phyloP scores from a whole-genome alignment of 163 green algal species.

The Scenedesmus sp. region DNA sequence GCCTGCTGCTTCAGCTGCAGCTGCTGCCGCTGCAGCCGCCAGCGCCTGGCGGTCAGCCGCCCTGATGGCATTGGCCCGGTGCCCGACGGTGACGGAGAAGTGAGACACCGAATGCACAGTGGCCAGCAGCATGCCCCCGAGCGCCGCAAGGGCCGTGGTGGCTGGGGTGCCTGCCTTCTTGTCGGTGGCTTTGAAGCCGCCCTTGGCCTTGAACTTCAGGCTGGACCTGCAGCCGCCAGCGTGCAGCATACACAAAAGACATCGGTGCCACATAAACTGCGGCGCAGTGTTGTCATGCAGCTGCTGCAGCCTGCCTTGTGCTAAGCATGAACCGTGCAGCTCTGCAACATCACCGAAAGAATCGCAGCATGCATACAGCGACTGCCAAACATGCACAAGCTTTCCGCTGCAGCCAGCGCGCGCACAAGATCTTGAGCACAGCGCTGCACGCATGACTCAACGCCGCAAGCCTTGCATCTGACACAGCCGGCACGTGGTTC shows the following conservation, averaged over 20 bases:
- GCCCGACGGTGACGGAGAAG: constrained; percentile 8
- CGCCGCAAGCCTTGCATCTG: too few relatives aligned
- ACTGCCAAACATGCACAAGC: too few relatives aligned
- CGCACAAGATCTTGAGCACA: neutral
- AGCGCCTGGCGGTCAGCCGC: neutral
- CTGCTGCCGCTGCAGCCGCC: constrained; percentile 21
- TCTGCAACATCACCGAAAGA: too few relatives aligned
- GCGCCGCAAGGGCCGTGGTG: neutral
- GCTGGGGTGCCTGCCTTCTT: constrained; percentile 26
- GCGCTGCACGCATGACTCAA: neutral
- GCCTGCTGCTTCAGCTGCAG: neutral
- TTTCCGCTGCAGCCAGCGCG: too few relatives aligned
- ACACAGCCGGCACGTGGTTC: too few relatives aligned
- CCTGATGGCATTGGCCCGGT: neutral
- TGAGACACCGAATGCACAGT: constrained; percentile 10
- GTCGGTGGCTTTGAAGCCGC: constrained; percentile 56
- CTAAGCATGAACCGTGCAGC: too few relatives aligned
- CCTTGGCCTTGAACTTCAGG: constrained; percentile 26
- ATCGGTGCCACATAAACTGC: too few relatives aligned
- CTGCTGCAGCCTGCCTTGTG: too few relatives aligned
- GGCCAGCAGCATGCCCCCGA: neutral
- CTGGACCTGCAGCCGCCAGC: constrained; percentile 15
- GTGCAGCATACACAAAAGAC: too few relatives aligned
- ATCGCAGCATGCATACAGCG: too few relatives aligned
- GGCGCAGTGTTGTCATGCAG: too few relatives aligned